These are phyloP conservation scores for Yarrowia sp. DNA, from an alignment of 805 yeast genomes.

Conservation along the genomic window DNA sequence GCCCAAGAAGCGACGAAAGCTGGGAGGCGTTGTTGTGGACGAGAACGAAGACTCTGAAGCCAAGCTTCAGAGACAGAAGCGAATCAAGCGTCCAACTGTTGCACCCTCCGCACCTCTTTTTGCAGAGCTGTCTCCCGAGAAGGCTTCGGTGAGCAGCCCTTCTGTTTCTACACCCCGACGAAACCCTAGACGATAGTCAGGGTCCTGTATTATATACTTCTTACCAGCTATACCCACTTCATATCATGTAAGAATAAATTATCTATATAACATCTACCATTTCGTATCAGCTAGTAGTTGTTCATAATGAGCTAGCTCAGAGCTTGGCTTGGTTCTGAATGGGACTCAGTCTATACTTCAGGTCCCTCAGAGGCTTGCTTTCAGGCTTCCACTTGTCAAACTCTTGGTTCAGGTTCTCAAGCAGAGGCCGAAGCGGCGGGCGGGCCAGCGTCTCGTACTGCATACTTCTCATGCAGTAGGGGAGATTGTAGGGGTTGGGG, in stretches of 20 bases:
- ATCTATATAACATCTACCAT: background rate
- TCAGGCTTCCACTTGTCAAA: slow-evolving; percentile 89
- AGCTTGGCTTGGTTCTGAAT: slow-evolving; percentile 34
- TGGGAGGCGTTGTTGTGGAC: slow-evolving; percentile 6
- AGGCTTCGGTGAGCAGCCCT: background rate
- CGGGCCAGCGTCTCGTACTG: slow-evolving; percentile 55
- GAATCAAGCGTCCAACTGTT: background rate
- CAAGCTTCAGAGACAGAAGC: slow-evolving; percentile 9
- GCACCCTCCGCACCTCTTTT: slow-evolving; percentile 1
- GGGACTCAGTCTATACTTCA: slow-evolving; percentile 73
- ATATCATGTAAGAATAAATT: background rate
- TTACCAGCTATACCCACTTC: background rate
- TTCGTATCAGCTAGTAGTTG: background rate
- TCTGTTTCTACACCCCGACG: background rate
- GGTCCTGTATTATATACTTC: background rate
- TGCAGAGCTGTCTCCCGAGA: slow-evolving; percentile 9
- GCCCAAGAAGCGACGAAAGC: slow-evolving; percentile 22
- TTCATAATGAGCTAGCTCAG: background rate
- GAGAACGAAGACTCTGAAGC: slow-evolving; percentile 3
- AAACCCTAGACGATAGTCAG: background rate
- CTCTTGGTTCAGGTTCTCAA: slow-evolving; percentile 58
- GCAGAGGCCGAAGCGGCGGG: slow-evolving; percentile 49
- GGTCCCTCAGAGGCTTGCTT: slow-evolving; percentile 72
- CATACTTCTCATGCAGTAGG: slow-evolving; percentile 90
- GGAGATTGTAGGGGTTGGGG: slow-evolving; percentile 77